Percentiles rank a stretch among this genome's conserved stretches.
phyloP scores from a whole-genome alignment of 768 basidiomycete species.

The Mycena capillaripes region DNA sequence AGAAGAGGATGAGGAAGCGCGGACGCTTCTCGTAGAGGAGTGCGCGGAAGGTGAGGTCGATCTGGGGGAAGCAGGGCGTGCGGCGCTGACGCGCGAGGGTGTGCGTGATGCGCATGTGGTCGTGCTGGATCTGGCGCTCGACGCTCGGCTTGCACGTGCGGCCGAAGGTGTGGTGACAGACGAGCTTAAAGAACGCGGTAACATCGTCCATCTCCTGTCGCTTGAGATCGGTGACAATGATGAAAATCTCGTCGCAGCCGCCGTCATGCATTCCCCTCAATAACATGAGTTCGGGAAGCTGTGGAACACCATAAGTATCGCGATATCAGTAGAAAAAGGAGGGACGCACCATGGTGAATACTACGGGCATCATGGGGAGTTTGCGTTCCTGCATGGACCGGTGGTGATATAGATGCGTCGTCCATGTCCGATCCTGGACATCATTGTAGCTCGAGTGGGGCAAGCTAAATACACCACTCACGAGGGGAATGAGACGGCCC shows the following conservation, averaged over 20 bases:
- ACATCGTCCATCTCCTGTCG: constrained; percentile 86
- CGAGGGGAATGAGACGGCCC: constrained; percentile 79
- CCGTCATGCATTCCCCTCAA: constrained; percentile 86
- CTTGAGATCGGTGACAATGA: constrained; percentile 86
- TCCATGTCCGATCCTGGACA: constrained; percentile 78
- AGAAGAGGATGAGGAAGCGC: constrained; percentile 83
- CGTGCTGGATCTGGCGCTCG: constrained; percentile 75
- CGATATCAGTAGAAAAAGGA: neutral
- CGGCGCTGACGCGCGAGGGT: constrained; percentile 76
- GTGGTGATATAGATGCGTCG: constrained; percentile 85
- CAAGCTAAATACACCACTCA: no score
- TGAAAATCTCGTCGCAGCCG: constrained; percentile 83
- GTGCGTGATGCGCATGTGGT: constrained; percentile 82
- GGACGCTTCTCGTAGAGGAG: constrained; percentile 83
- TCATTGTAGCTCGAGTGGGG: no score
- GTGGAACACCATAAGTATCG: constrained; percentile 26
- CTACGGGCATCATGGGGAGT: constrained; percentile 83
- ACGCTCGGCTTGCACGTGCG: constrained; percentile 75
- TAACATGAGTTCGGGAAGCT: constrained; percentile 87
- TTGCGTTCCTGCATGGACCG: constrained; percentile 81
- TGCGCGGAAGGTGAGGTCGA: constrained; percentile 83
- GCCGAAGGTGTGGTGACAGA: constrained; percentile 75
- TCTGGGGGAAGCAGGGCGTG: constrained; percentile 87
- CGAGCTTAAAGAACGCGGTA: constrained; percentile 84
- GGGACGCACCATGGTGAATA: constrained; percentile 79